Conservation (phyloP, 2,329 filamentous ascomycete species). For the Fusarium humuli region DNA sequence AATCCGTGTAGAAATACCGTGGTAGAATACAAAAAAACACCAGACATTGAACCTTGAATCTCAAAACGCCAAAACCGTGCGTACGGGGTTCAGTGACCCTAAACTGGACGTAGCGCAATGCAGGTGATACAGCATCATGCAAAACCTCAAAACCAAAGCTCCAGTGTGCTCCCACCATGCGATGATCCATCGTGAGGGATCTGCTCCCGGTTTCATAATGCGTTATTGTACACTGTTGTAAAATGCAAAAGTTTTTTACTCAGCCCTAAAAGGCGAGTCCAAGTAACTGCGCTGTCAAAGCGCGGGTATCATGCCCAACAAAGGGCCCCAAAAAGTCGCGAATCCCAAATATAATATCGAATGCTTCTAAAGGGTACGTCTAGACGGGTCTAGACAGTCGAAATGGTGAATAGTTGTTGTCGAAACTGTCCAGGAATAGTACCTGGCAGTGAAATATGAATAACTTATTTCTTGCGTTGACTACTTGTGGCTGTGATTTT, state of each 20-base stretch:
- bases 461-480: constrained; percentile 64
- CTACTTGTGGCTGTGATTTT: constrained; percentile 72
- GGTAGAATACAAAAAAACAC: constrained; percentile 37
- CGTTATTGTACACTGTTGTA: constrained; percentile 45
- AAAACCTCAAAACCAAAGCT: constrained; percentile 41
- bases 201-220: constrained; percentile 42
- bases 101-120: constrained; percentile 23
- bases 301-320: constrained; percentile 50
- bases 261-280: constrained; percentile 20
- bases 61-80: constrained; percentile 41
- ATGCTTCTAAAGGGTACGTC: constrained; percentile 27
- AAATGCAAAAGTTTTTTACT: constrained; percentile 32
- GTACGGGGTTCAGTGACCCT: constrained; percentile 18
- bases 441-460: not conserved
- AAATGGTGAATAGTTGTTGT: constrained; percentile 11
- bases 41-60: constrained; percentile 33
- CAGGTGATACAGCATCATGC: constrained; percentile 34
- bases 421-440: not conserved
- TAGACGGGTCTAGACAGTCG: constrained; percentile 15
- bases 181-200: constrained; percentile 36
- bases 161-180: constrained; percentile 38
- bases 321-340: constrained; percentile 41
- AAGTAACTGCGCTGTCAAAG: constrained; percentile 41
- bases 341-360: constrained; percentile 34
- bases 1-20: constrained; percentile 33